Base-by-base conservation (phyloP, 352 stramenopile genomes). In the Phytophthora syringae region DNA sequence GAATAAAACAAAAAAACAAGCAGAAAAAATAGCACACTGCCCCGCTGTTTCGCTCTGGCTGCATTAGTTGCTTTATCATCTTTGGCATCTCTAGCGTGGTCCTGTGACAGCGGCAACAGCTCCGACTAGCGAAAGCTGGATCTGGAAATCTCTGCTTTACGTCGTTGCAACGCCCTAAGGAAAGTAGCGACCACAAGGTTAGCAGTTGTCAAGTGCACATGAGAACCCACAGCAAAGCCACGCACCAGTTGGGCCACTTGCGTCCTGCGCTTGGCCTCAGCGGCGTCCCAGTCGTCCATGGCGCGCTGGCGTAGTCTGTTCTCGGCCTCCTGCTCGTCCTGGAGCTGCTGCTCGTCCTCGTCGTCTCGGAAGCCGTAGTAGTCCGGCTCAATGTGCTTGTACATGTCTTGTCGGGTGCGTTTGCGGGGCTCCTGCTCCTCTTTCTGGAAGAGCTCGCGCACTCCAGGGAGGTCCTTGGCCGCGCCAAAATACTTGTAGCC, bases 401-500 rank as follows among this genome's bases (percentile, higher is more conserved):
- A 91, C 71, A 98, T 90, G 64, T 99, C 91, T 20, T 91, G 78
- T 58, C 79, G 72, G 20, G 75, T 74, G 48, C 82, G 81, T 59
- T 82, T 86, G 32, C 66, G 72, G 15, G 79, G 70, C 58, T 91
- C 87, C 12, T 80, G 71, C 42, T 81, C 79, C 52, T 92, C 80
- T 50, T 92, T 85, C 68, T 92, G 80, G 66, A 99, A 98, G 7
- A 99, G 72, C 70, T 99, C 97, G 34, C 93, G 90, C 18, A 99
- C 96, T 32, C 96, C 96, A 0, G 97, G 97, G 5, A 99, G 83
- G 57, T 98, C 90, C 68, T 97, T 98, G n/a, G 96, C 96, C 11
- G 94, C 95, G 22, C 97, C 97, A 92, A 98, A 99, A 70, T 99
- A 99, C 63, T 93, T 92, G 88, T 99, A 99, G 22, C 94, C 91